Evolutionary conservation across 2,329 filamentous ascomycete species (phyloP), one percentile per base, ranked within the genome.

Genomic region (Fusarium staphyleae): DNA sequence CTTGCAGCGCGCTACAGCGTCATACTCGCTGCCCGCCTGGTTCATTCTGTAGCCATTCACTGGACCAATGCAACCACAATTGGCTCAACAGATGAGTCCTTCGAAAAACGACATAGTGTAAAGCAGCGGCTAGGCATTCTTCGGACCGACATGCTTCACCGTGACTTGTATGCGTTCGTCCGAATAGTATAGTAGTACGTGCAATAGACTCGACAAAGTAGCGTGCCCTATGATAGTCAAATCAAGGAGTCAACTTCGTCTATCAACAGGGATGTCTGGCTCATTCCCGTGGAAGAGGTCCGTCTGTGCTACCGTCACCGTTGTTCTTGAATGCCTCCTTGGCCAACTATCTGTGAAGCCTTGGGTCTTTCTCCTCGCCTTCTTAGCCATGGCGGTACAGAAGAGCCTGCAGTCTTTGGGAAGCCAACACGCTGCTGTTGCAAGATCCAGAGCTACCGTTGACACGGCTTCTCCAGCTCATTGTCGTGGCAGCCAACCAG

Each of bases 401-500:
- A 41, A 57, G 54, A 14, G 28, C 44, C 39, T 24, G 14, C 11
- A 5, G 32, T n/a, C 30, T 41, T 46, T 19, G 14, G 14, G 28
- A 48, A 32, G 22, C 36, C 40, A 29, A 28, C 32, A 50, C 40
- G 29, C 19, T 40, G 52, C 42, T 39, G 54, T 14, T 47, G 48
- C 55, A 42, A 13, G 15, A 15, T 14, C 44, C 36, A 15, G 33
- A 33, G 22, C 44, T 18, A 37, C 44, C 33, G 44, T 47, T 47
- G 44, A 26, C 34, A 26, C 34, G 26, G 26, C 40, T 56, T 62
- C 54, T 43, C 44, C 43, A 45, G 29, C 44, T 47, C 44, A 47
- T 32, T 30, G 44, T 18, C 36, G 12, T 19, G 29, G 29, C 24
- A 48, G 26, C 57, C 57, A 61, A 61, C 57, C 36, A 62, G 40